Evolutionary conservation across 805 yeast species (phyloP).

Genomic region (Kodamaea jinghongensis): DNA sequence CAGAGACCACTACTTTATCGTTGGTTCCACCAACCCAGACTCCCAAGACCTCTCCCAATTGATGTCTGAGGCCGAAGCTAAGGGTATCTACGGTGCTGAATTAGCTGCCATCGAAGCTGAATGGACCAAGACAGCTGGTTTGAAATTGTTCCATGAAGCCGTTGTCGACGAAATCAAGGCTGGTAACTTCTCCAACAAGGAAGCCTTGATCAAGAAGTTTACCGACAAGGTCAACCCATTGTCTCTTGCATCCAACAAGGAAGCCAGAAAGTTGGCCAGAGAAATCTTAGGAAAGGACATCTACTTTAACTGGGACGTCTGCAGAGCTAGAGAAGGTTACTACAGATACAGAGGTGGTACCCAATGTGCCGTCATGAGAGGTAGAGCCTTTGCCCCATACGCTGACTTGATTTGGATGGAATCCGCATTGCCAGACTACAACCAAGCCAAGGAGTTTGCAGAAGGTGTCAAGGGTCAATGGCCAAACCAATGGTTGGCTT

Average conservation of each 20-base stretch:
- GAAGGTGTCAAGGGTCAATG: constrained; percentile 76
- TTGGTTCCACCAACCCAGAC: constrained; percentile 87
- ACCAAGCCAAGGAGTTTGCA: constrained; percentile 92
- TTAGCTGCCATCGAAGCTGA: constrained; percentile 73
- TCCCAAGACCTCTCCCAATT: constrained; percentile 70
- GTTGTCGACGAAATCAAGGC: constrained; percentile 76
- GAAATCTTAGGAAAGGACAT: constrained; percentile 77
- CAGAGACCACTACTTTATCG: constrained; percentile 90
- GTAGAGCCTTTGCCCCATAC: constrained; percentile 91
- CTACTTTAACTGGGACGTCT: constrained; percentile 91
- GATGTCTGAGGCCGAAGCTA: constrained; percentile 76
- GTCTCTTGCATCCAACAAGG: constrained; percentile 70
- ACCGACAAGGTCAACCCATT: constrained; percentile 68
- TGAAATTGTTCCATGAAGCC: constrained; percentile 88
- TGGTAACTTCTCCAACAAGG: constrained; percentile 58
- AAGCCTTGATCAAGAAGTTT: constrained; percentile 62
- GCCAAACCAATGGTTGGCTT: constrained; percentile 95
- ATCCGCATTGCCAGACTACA: constrained; percentile 89
- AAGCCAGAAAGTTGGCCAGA: constrained; percentile 74
- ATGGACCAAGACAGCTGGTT: constrained; percentile 80
- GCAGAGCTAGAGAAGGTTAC: constrained; percentile 95
- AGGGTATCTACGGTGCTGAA: constrained; percentile 68
- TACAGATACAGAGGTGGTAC: constrained; percentile 96
- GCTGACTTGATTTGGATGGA: constrained; percentile 99
- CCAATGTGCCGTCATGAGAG: constrained; percentile 95